These are phyloP conservation scores for Angomonas ambiguus DNA, from an alignment of 208 protist genomes.

Conservation along the genomic window DNA sequence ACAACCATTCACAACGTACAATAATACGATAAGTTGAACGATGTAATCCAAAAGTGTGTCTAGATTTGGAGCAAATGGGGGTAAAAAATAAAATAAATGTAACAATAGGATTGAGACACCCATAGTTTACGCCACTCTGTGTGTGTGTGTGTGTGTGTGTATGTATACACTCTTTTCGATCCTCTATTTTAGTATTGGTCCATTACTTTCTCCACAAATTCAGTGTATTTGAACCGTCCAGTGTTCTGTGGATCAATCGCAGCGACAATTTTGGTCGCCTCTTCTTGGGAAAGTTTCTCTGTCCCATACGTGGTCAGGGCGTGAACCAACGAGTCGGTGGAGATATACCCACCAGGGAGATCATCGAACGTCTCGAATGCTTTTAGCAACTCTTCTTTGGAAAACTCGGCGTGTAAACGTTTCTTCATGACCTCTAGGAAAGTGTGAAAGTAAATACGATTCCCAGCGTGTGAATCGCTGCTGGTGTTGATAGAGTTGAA, in stretches of 20 bases:
- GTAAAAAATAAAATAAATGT: conserved; percentile 1
- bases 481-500: not conserved
- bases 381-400: conserved; percentile 73
- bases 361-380: conserved; percentile 92
- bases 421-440: conserved; percentile 87
- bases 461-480: not conserved
- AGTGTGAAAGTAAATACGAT: conserved; percentile 13
- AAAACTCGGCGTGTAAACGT: conserved; percentile 84
- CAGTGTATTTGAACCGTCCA: conserved; percentile 85
- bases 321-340: conserved; percentile 78
- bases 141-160: not conserved
- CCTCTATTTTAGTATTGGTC: conserved; percentile 16
- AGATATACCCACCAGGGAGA: conserved; percentile 71
- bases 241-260: conserved; percentile 77
- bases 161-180: too few species aligned
- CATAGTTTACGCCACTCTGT: not conserved
- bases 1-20: too few species aligned
- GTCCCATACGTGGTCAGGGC: conserved; percentile 87
- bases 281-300: conserved; percentile 77
- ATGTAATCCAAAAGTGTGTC: too few species aligned
- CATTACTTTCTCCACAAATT: conserved; percentile 83
- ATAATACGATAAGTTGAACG: too few species aligned
- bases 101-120: not conserved
- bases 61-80: too few species aligned
- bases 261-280: conserved; percentile 69